A percentile compares a stretch with the other conserved stretches of the same genome.
Conservation (phyloP, 805 yeast species). For the Starmerella roubikii region DNA sequence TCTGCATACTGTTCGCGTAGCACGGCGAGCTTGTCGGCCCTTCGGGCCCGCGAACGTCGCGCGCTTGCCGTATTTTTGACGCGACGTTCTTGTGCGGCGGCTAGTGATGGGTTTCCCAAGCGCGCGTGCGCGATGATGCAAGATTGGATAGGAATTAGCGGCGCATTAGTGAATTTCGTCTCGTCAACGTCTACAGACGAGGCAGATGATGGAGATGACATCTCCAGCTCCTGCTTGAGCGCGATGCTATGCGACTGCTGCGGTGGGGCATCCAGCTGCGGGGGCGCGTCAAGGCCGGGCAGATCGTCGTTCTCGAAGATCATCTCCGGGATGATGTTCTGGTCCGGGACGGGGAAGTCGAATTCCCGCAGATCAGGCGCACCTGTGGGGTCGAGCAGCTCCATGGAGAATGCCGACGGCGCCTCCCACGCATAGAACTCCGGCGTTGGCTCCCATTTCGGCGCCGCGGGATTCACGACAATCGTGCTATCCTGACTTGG, state of each 20-base stretch:
- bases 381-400: conserved; percentile 5
- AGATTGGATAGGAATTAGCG: conserved; percentile 13
- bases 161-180: background rate
- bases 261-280: background rate
- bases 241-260: background rate
- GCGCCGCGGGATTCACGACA: background rate
- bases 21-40: conserved; percentile 9
- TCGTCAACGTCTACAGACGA: background rate
- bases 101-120: conserved; percentile 7
- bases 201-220: background rate
- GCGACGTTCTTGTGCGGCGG: conserved; percentile 28
- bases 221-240: too few species aligned
- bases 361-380: conserved; percentile 11
- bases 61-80: conserved; percentile 93
- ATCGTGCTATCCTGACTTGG: background rate
- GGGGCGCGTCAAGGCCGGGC: background rate
- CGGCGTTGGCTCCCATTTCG: conserved; percentile 1
- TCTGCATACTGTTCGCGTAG: conserved; percentile 9
- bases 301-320: conserved; percentile 10
- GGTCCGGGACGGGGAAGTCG: conserved; percentile 16
- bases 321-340: conserved; percentile 15
- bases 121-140: conserved; percentile 13
- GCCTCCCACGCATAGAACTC: background rate
- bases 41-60: conserved; percentile 80
- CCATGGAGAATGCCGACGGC: background rate